Percentiles rank a stretch among this genome's conserved stretches.
These are phyloP conservation scores for Ceratobasidium sp. DNA, from an alignment of 1,284 basidiomycete species.

Conservation along the genomic window DNA sequence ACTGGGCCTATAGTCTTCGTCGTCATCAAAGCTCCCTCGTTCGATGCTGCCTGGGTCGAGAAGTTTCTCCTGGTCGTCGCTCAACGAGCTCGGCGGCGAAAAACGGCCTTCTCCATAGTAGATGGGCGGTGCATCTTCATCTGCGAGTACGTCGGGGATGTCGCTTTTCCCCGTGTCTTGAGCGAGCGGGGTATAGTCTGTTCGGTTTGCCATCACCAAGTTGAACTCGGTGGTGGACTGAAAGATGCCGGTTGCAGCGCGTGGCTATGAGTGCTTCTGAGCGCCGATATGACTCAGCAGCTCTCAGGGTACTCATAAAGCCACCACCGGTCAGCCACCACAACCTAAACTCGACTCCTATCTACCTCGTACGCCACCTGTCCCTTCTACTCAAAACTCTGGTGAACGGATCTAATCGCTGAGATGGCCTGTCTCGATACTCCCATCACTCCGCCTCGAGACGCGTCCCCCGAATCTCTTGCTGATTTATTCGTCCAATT, in stretches of 20 bases:
- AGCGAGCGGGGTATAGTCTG: constrained; percentile 41
- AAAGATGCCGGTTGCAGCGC: not conserved
- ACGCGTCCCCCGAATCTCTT: not conserved
- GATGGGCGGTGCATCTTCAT: constrained; percentile 51
- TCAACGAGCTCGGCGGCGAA: constrained; percentile 73
- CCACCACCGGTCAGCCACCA: not conserved
- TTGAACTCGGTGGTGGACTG: constrained; percentile 16
- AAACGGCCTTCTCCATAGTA: constrained; percentile 77
- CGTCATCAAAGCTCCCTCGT: constrained; percentile 37
- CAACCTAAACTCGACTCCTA: not conserved
- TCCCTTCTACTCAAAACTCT: not conserved
- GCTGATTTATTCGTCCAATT: not conserved
- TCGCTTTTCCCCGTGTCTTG: constrained; percentile 37
- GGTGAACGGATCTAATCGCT: not conserved
- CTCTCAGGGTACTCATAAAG: constrained; percentile 1
- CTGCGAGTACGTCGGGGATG: constrained; percentile 12
- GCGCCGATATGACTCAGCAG: not conserved
- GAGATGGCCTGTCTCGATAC: not conserved
- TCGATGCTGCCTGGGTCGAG: constrained; percentile 33
- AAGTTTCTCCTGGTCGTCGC: constrained; percentile 55
- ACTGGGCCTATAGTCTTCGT: constrained; percentile 18
- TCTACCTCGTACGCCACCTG: not conserved
- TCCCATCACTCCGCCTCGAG: not conserved
- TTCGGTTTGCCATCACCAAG: constrained; percentile 21
- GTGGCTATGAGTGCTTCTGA: not conserved